Conservation (phyloP, 2,329 filamentous ascomycete genomes). For the Verruconis gallopava region DNA sequence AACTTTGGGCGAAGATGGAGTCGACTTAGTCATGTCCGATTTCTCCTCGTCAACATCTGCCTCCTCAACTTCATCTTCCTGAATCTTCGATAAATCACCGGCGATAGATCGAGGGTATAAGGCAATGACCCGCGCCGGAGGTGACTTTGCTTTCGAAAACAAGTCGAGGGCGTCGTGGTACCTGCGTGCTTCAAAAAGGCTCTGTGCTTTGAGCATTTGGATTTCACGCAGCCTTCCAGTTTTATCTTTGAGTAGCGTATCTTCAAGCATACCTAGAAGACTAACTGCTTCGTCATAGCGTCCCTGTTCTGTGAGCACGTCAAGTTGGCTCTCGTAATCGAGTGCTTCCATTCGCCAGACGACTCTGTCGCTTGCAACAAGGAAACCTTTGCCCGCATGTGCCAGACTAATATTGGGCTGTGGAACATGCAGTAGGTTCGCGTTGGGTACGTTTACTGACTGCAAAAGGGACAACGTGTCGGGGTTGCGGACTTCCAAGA, state of each 20-base stretch:
- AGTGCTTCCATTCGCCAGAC: slow-evolving; percentile 95
- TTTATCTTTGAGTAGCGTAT: slow-evolving; percentile 78
- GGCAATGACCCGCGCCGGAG: slow-evolving; percentile 75
- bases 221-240: slow-evolving; percentile 66
- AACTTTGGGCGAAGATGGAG: slow-evolving; percentile 6
- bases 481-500: slow-evolving; percentile 82
- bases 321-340: slow-evolving; percentile 80
- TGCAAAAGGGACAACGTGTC: slow-evolving; percentile 84
- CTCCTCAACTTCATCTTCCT: slow-evolving; percentile 32
- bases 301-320: slow-evolving; percentile 60
- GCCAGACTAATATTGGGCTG: slow-evolving; percentile 89
- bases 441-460: slow-evolving; percentile 67
- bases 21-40: slow-evolving; percentile 9
- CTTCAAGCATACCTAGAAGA: slow-evolving; percentile 77
- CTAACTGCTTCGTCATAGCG: slow-evolving; percentile 87
- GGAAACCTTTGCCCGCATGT: slow-evolving; percentile 89
- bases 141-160: slow-evolving; percentile 80
- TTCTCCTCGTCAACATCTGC: slow-evolving; percentile 18
- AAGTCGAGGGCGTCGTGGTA: slow-evolving; percentile 80
- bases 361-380: slow-evolving; percentile 78
- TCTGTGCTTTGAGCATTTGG: slow-evolving; percentile 83
- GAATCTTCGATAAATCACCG: slow-evolving; percentile 58
- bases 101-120: slow-evolving; percentile 76
- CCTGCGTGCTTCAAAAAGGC: slow-evolving; percentile 67
- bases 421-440: slow-evolving; percentile 76